Conservation (phyloP, 441 rosid genomes). For the Manihot esculenta region DNA sequence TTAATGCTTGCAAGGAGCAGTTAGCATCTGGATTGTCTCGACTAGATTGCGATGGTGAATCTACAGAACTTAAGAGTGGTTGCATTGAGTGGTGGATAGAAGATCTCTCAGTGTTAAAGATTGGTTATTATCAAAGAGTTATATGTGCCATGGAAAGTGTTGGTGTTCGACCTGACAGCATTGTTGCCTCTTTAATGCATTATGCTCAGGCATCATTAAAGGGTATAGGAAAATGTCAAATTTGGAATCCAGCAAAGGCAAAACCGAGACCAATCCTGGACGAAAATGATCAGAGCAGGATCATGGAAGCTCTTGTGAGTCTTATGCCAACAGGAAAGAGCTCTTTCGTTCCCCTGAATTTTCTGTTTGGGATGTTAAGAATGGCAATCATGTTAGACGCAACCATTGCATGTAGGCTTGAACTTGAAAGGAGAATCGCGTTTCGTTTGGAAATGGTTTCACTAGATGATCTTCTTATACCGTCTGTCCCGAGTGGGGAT, state of each 20-base stretch:
- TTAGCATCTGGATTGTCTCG: conserved; percentile 60
- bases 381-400: conserved; percentile 57
- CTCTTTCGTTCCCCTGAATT: conserved; percentile 49
- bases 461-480: conserved; percentile 84
- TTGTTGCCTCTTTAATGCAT: conserved; percentile 65
- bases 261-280: conserved; percentile 30
- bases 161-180: conserved; percentile 58
- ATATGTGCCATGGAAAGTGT: conserved; percentile 54
- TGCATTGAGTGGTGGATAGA: conserved; percentile 79
- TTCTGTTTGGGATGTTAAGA: conserved; percentile 78
- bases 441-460: conserved; percentile 56
- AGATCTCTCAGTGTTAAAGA: conserved; percentile 60
- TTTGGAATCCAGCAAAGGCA: conserved; percentile 45
- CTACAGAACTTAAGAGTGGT: conserved; percentile 56
- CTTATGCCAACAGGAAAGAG: conserved; percentile 57
- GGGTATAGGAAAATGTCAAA: conserved; percentile 48
- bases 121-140: conserved; percentile 57
- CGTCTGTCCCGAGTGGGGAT: conserved; percentile 60
- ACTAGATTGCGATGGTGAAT: conserved; percentile 41
- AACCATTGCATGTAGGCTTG: conserved; percentile 50
- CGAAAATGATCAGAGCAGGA: conserved; percentile 49
- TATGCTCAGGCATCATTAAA: conserved; percentile 68
- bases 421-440: conserved; percentile 69
- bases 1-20: conserved; percentile 77
- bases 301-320: conserved; percentile 62